These are phyloP conservation scores for Sporisorium reilianum DNA, from an alignment of 1,284 basidiomycete species.

Conservation along the genomic window DNA sequence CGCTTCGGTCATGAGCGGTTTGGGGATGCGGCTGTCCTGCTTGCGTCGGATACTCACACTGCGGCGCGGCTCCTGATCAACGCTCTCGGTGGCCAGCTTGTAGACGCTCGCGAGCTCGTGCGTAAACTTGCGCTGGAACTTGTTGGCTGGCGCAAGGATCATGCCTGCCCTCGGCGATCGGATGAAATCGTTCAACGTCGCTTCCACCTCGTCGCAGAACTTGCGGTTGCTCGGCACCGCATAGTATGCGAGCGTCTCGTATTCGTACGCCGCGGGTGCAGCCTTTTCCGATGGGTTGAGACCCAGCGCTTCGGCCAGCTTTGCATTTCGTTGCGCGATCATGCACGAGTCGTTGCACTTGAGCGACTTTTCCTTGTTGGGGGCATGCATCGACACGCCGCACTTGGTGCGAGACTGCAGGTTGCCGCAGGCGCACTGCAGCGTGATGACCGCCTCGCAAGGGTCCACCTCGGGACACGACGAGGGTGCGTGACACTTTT, in stretches of 20 bases:
- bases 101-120: conserved; percentile 60
- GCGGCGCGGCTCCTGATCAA: conserved; percentile 58
- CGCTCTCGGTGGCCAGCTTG: conserved; percentile 56
- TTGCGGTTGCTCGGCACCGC: conserved; percentile 49
- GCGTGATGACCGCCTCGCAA: conserved; percentile 61
- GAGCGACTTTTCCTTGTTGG: conserved; percentile 54
- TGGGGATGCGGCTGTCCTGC: conserved; percentile 58
- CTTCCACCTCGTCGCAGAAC: conserved; percentile 61
- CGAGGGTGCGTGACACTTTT: conserved; percentile 64
- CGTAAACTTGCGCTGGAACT: conserved; percentile 59
- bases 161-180: conserved; percentile 60
- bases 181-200: conserved; percentile 62
- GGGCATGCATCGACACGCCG: conserved; percentile 50
- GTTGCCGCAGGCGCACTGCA: conserved; percentile 65
- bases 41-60: conserved; percentile 62
- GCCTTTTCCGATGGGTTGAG: conserved; percentile 54
- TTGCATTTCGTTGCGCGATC: conserved; percentile 66
- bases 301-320: conserved; percentile 66
- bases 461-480: conserved; percentile 62
- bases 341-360: conserved; percentile 65
- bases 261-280: conserved; percentile 46
- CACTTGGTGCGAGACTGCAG: conserved; percentile 57
- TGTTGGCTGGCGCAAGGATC: conserved; percentile 56
- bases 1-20: conserved; percentile 56
- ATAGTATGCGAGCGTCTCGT: conserved; percentile 57